Conservation (phyloP, 2,329 filamentous ascomycete species). For the Magnaporthiopsis incrustans region DNA sequence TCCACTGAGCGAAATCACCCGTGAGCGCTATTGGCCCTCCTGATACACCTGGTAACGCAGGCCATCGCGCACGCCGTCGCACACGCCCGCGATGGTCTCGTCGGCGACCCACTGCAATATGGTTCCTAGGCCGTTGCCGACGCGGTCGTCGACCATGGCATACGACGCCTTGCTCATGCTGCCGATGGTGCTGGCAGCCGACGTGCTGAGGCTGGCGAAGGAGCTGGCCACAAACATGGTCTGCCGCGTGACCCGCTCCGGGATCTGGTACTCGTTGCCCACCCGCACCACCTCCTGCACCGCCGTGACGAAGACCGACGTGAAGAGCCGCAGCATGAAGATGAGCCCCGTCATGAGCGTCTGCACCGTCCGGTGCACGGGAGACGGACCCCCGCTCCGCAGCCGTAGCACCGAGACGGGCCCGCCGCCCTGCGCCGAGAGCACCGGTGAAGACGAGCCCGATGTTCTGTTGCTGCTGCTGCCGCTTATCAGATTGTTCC, state of each 20-base stretch:
- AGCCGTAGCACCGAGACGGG: neutral
- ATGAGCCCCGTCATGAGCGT: constrained; percentile 86
- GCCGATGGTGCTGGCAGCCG: constrained; percentile 7
- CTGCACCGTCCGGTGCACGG: constrained; percentile 97
- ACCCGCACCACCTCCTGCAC: constrained; percentile 7
- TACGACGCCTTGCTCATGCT: constrained; percentile 8
- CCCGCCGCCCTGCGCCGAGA: neutral
- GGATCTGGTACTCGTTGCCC: constrained; percentile 8
- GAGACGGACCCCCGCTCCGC: constrained; percentile 52
- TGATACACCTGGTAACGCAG: constrained; percentile 1
- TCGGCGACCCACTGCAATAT: constrained; percentile 6
- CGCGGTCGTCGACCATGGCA: constrained; percentile 6
- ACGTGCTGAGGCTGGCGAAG: constrained; percentile 6
- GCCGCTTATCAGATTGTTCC: neutral
- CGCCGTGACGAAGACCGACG: constrained; percentile 2
- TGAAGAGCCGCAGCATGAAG: constrained; percentile 29
- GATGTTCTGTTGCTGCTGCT: neutral
- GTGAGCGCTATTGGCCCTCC: neutral
- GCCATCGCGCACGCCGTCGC: constrained; percentile 6
- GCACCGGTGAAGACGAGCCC: neutral
- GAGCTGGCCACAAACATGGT: constrained; percentile 6
- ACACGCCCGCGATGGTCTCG: constrained; percentile 7
- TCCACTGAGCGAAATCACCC: neutral
- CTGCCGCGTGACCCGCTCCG: constrained; percentile 4
- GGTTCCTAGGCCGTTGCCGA: constrained; percentile 3